A percentile compares a stretch with the other conserved stretches of the same genome.
These are phyloP conservation scores for Xanthoconium purpureum DNA, from an alignment of 768 basidiomycete species.

Conservation along the genomic window DNA sequence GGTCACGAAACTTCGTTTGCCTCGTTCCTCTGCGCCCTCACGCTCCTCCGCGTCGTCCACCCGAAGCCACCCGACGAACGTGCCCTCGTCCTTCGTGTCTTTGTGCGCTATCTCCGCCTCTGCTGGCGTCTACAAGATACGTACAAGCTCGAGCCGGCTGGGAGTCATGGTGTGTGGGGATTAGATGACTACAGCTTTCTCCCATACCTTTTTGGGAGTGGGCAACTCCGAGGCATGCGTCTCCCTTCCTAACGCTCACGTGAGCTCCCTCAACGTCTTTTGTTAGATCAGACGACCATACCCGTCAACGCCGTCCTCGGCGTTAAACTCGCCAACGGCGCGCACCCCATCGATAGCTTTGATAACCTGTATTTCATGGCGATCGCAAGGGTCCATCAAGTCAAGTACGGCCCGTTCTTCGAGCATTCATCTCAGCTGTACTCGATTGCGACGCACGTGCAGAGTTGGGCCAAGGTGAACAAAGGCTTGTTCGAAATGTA, in stretches of 20 bases:
- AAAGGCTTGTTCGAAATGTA: slow-evolving; percentile 95
- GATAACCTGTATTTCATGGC: slow-evolving; percentile 82
- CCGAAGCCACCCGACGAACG: slow-evolving; percentile 63
- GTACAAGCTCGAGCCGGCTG: slow-evolving; percentile 92
- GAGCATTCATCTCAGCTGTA: slow-evolving; percentile 91
- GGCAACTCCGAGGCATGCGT: slow-evolving; percentile 70
- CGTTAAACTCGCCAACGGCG: slow-evolving; percentile 39
- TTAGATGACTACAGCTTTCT: slow-evolving; percentile 90
- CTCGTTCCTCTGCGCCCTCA: slow-evolving; percentile 69
- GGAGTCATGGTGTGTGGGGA: slow-evolving; percentile 98
- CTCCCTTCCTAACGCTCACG: neutral
- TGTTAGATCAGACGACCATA: slow-evolving; percentile 57
- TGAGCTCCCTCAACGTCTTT: slow-evolving; percentile 2
- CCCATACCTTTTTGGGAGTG: slow-evolving; percentile 88
- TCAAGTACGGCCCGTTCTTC: slow-evolving; percentile 85
- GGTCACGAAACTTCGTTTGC: slow-evolving; percentile 93
- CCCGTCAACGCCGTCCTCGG: slow-evolving; percentile 63
- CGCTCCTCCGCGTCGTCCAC: slow-evolving; percentile 64
- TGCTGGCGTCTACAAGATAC: slow-evolving; percentile 85
- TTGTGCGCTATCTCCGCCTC: slow-evolving; percentile 73
- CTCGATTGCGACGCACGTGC: slow-evolving; percentile 82
- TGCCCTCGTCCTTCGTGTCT: slow-evolving; percentile 55
- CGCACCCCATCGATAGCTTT: slow-evolving; percentile 21
- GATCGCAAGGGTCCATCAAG: slow-evolving; percentile 72
- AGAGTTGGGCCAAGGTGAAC: slow-evolving; percentile 89